Conservation (phyloP, 345 rosid species). For the Bruguiera gymnorhiza region DNA sequence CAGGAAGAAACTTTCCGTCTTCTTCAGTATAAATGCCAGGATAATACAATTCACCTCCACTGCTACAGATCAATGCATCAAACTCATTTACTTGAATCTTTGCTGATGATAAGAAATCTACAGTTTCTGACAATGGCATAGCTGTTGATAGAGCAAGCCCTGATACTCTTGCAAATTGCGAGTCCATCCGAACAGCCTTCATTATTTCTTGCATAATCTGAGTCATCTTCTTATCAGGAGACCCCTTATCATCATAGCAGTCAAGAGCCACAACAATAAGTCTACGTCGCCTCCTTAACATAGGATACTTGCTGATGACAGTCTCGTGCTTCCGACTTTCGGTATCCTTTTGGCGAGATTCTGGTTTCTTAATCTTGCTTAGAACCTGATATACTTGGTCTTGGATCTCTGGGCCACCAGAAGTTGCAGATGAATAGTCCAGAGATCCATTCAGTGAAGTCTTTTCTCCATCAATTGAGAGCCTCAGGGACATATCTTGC, state of each 20-base stretch:
- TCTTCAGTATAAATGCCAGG: constrained; percentile 61
- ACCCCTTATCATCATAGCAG: constrained; percentile 64
- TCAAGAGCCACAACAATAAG: constrained; percentile 74
- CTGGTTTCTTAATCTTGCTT: constrained; percentile 65
- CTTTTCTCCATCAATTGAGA: constrained; percentile 88
- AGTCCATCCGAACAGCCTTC: constrained; percentile 61
- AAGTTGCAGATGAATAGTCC: constrained; percentile 36
- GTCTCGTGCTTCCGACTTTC: constrained; percentile 54
- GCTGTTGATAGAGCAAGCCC: constrained; percentile 87
- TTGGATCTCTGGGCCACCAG: constrained; percentile 42
- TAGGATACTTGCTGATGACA: constrained; percentile 62
- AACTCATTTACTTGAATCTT: constrained; percentile 71
- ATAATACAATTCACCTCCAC: constrained; percentile 89
- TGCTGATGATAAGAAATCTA: constrained; percentile 52
- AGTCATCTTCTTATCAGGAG: constrained; percentile 60
- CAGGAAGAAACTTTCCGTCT: constrained; percentile 68
- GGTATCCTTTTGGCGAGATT: constrained; percentile 34
- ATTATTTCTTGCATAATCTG: constrained; percentile 54
- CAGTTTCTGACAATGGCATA: constrained; percentile 65
- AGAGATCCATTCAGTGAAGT: constrained; percentile 52
- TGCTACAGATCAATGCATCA: constrained; percentile 86
- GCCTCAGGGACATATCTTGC: constrained; percentile 91
- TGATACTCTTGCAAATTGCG: constrained; percentile 51
- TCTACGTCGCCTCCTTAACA: constrained; percentile 67
- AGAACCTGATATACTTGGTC: constrained; percentile 73